A percentile compares a stretch with the other conserved stretches of the same genome.
Evolutionary conservation across 2,329 filamentous ascomycete species (phyloP).

Genomic region (Aspergillus udagawae): DNA sequence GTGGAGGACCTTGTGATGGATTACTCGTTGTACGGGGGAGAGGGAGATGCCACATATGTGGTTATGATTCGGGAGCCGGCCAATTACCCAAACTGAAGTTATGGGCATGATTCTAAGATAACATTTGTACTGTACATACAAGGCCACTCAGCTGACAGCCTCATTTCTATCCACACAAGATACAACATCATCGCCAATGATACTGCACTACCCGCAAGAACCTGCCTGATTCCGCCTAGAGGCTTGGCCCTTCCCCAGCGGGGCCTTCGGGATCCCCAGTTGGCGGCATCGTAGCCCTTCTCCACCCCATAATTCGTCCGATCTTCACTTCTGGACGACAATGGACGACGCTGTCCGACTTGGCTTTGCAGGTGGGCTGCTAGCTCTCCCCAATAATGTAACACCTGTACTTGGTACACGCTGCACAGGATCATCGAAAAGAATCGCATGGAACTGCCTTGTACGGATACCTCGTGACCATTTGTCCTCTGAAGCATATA

Average conservation of each 20-base stretch:
- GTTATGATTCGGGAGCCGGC: constrained; percentile 23
- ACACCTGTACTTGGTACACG: no score
- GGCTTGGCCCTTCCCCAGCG: not conserved
- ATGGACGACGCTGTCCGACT: not conserved
- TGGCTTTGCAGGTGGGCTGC: not conserved
- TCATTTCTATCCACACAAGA: no score
- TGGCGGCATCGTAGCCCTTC: not conserved
- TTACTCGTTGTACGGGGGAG: constrained; percentile 24
- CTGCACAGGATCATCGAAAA: not conserved
- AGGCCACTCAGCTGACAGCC: no score
- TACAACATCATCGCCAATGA: no score
- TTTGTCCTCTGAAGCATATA: not conserved
- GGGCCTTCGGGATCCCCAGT: not conserved
- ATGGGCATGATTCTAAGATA: no score
- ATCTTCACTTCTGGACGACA: not conserved
- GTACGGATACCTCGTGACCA: not conserved
- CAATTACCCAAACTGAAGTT: no score
- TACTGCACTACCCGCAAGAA: not conserved
- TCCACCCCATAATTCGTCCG: not conserved
- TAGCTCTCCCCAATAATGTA: no score
- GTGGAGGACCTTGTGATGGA: constrained; percentile 37
- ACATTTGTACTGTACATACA: not conserved
- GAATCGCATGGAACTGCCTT: constrained; percentile 4
- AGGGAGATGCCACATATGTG: constrained; percentile 17
- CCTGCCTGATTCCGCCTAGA: constrained; percentile 5